Base-by-base conservation (phyloP, 805 yeast genomes). In the Kodamaea sagamina region DNA sequence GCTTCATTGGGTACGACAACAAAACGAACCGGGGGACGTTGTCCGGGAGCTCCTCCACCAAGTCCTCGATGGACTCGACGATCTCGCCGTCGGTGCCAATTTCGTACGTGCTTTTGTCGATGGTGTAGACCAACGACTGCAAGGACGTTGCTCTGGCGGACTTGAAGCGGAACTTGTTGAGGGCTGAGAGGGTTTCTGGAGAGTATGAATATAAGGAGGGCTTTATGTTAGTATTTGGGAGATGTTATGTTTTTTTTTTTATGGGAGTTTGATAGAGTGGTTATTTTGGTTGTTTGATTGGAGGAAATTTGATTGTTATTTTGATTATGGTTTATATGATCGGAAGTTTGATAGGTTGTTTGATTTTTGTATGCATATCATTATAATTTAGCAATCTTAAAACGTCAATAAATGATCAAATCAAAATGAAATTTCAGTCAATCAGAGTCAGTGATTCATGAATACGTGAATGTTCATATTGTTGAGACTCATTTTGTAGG, bases 1-100 rank as follows among this genome's bases (percentile, higher is more conserved):
- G 62, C 17, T 77, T 78, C 54, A 82, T 63, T 5, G 96, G 96
- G 54, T 88, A 84, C 9, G 95, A 86, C 44, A 89, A 62, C 4
- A 89, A 72, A 5, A 89, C 67, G 57, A 74, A 89, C 46, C 96
- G 67, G 10, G 97, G 96, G 9, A 82, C 64, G 55, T 82, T 88
- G 49, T 86, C 95, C 0, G 97, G 96, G 36, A 89, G 63, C 45
- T 81, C 87, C 42, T 88, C 96, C 4, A 72, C 71, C 32, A 89
- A 71, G 32, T 82, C 89, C 32, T 77, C 86, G 6, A 86, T 59
- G 4, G 75, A 62, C 12, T 65, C 65, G 9, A 81, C 61, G 11
- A 72, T 70, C 19, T 67, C 68, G 22, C 71, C 73, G 44, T 80
- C 81, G 12, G 65, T 59, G 46, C 63, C 67, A 31, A 84, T 72